These are phyloP conservation scores for Solanum sejunctum DNA, from an alignment of 257 asterid genomes.

Conservation along the genomic window DNA sequence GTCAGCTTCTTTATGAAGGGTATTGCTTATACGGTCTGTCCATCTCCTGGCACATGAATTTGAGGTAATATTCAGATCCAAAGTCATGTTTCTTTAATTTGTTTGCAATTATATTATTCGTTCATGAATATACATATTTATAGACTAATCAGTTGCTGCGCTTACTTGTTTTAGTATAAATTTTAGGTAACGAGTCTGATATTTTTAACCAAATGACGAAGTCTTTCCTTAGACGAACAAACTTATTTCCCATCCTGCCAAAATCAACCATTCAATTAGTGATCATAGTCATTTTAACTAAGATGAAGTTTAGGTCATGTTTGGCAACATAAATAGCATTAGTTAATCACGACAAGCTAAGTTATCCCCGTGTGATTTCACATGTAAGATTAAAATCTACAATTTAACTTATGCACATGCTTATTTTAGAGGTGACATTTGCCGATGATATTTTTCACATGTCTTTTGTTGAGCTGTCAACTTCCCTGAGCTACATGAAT, in stretches of 20 bases:
- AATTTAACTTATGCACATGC: background rate
- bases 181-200: background rate
- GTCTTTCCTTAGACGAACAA: background rate
- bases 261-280: background rate
- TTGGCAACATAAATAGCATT: background rate
- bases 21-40: conserved; percentile 18
- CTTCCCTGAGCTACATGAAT: background rate
- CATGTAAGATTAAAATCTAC: background rate
- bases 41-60: conserved; percentile 10
- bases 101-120: background rate
- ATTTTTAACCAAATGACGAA: background rate
- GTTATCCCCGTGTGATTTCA: background rate
- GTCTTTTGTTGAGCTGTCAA: background rate
- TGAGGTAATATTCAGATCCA: background rate
- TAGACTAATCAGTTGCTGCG: background rate
- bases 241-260: background rate
- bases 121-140: background rate
- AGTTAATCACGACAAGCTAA: background rate
- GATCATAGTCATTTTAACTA: background rate
- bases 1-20: conserved; percentile 8
- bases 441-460: background rate
- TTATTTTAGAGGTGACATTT: background rate
- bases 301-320: background rate
- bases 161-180: background rate
- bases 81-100: background rate